Percentiles rank a stretch among this genome's conserved stretches.
These are phyloP conservation scores for Vitis hybrid DNA, from an alignment of 177 flowering plant species.

Conservation along the genomic window DNA sequence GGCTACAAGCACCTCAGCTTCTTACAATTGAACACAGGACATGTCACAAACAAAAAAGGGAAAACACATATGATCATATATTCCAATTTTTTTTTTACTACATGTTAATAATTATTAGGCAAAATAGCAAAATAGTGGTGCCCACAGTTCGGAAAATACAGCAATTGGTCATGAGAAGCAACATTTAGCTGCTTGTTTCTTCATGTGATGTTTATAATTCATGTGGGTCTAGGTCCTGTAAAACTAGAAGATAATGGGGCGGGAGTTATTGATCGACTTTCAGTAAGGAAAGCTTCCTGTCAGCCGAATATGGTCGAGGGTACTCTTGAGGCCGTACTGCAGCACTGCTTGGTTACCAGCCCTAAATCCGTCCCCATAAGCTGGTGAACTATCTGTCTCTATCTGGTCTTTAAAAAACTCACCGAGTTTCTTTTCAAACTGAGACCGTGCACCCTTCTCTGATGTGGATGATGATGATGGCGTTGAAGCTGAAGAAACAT, in stretches of 20 bases:
- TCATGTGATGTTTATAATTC: not conserved
- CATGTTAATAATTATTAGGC: not conserved
- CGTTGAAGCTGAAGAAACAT: slow-evolving; percentile 19
- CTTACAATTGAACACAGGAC: not conserved
- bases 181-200: not conserved
- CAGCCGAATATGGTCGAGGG: slow-evolving; percentile 57
- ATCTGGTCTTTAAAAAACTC: slow-evolving; percentile 64
- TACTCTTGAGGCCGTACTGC: slow-evolving; percentile 45
- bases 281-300: slow-evolving; percentile 51
- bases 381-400: slow-evolving; percentile 53
- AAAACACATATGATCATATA: no score
- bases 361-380: slow-evolving; percentile 68
- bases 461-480: not conserved
- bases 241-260: not conserved
- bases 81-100: not conserved
- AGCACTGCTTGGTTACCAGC: slow-evolving; percentile 43
- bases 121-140: not conserved
- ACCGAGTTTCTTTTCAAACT: slow-evolving; percentile 61
- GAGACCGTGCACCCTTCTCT: slow-evolving; percentile 29
- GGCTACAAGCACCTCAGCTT: no score
- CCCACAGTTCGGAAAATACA: not conserved
- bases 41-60: not conserved
- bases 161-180: not conserved
- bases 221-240: not conserved
- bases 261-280: not conserved